These are phyloP conservation scores for Aspergillus sp. DNA, from an alignment of 2,329 filamentous ascomycete species.

Conservation along the genomic window DNA sequence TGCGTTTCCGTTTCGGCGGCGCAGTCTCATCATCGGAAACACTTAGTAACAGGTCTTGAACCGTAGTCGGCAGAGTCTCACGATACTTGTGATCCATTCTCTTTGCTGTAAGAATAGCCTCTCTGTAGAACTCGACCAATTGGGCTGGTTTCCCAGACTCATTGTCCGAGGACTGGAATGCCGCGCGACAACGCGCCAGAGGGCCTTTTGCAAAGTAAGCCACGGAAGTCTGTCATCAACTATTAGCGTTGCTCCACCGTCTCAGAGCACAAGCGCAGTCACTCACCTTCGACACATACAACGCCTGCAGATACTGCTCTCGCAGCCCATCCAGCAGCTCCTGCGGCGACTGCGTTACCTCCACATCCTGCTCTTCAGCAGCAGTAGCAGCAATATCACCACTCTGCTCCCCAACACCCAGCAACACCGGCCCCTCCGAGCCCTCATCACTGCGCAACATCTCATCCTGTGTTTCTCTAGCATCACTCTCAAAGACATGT, in stretches of 20 bases:
- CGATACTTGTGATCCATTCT: slow-evolving; percentile 52
- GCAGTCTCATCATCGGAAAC: slow-evolving; percentile 40
- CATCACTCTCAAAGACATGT: not conserved
- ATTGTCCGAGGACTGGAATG: slow-evolving; percentile 34
- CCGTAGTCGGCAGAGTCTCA: slow-evolving; percentile 44
- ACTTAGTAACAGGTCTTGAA: slow-evolving; percentile 41
- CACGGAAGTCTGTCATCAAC: slow-evolving; percentile 44
- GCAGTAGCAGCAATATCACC: not conserved
- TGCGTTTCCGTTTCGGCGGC: slow-evolving; percentile 30
- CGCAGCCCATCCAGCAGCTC: slow-evolving; percentile 40
- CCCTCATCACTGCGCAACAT: not conserved
- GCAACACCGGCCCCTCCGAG: not conserved
- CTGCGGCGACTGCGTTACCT: slow-evolving; percentile 34
- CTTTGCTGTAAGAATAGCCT: slow-evolving; percentile 47
- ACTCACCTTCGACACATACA: slow-evolving; percentile 47
- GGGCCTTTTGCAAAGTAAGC: slow-evolving; percentile 56
- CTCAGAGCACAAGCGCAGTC: not conserved
- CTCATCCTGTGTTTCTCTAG: not conserved
- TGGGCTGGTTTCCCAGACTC: slow-evolving; percentile 27
- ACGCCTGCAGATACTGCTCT: slow-evolving; percentile 46
- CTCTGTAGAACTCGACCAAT: slow-evolving; percentile 43
- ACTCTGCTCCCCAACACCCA: not conserved
- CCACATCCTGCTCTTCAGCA: slow-evolving; percentile 14
- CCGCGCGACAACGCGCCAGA: slow-evolving; percentile 48
- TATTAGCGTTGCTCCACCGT: slow-evolving; percentile 18